A percentile compares a stretch with the other conserved stretches of the same genome.
These are phyloP conservation scores for Fomitopsis pulvina DNA, from an alignment of 768 basidiomycete genomes.

Conservation along the genomic window DNA sequence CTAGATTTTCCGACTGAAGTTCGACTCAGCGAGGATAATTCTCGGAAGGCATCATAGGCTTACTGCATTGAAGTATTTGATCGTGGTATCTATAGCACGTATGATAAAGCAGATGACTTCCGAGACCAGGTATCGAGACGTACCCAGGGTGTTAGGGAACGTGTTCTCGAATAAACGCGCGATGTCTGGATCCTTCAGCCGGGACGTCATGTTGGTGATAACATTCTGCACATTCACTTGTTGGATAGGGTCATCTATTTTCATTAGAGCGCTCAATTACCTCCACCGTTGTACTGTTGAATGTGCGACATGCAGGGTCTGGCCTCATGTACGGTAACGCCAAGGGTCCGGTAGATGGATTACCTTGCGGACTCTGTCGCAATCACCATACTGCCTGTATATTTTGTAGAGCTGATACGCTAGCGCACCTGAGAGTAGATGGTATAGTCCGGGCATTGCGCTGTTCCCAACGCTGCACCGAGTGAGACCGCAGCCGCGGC, in stretches of 20 bases:
- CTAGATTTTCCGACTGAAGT: constrained; percentile 54
- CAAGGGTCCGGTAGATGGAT: constrained; percentile 52
- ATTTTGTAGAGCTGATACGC: constrained; percentile 1
- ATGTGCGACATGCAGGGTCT: constrained; percentile 61
- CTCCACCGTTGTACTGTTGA: constrained; percentile 71
- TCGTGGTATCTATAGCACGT: constrained; percentile 57
- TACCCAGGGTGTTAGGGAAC: constrained; percentile 77
- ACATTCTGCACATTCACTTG: constrained; percentile 47
- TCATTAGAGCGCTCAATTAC: constrained; percentile 25
- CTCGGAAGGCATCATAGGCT: constrained; percentile 1
- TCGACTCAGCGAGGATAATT: background rate
- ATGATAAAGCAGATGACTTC: background rate
- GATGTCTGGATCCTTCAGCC: constrained; percentile 70
- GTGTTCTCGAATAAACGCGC: constrained; percentile 79
- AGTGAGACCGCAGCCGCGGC: constrained; percentile 18
- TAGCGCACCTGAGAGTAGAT: constrained; percentile 43
- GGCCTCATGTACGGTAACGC: constrained; percentile 71
- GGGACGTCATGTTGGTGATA: constrained; percentile 63
- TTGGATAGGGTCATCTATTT: background rate
- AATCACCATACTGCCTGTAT: constrained; percentile 3
- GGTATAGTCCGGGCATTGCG: constrained; percentile 56
- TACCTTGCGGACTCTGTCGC: constrained; percentile 50
- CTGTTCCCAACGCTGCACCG: constrained; percentile 16
- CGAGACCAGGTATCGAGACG: constrained; percentile 7
- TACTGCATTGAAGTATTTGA: constrained; percentile 67